phyloP scores from a whole-genome alignment of 768 basidiomycete species.

The Pleurotus tuoliensis region DNA sequence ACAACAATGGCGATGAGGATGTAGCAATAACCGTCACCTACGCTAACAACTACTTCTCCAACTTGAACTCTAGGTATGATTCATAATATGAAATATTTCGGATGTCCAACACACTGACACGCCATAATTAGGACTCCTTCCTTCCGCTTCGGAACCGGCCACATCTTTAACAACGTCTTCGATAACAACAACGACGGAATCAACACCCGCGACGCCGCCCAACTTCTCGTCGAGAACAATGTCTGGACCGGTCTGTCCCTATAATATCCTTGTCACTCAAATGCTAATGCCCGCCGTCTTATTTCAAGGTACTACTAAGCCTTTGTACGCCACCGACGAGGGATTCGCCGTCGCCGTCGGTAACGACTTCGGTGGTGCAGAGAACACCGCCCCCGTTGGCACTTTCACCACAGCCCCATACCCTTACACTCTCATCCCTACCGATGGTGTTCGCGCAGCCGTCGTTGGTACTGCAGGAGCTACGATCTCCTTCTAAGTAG shows the following conservation, averaged over 20 bases:
- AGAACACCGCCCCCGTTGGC: constrained; percentile 28
- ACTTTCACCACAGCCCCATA: constrained; percentile 32
- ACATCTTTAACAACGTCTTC: constrained; percentile 44
- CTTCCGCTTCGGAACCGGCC: constrained; percentile 42
- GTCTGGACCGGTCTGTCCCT: constrained; percentile 32
- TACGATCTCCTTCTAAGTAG: constrained; percentile 23
- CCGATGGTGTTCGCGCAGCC: constrained; percentile 21
- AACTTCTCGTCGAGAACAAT: constrained; percentile 45
- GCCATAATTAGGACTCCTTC: constrained; percentile 31
- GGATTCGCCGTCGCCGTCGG: constrained; percentile 36
- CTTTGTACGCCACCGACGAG: constrained; percentile 37
- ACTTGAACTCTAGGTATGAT: not conserved
- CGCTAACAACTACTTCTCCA: constrained; percentile 7
- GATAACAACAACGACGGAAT: constrained; percentile 30
- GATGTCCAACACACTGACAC: no score
- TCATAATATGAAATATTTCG: no score
- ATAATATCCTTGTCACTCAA: not conserved
- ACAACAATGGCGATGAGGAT: constrained; percentile 34
- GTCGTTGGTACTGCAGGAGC: constrained; percentile 27
- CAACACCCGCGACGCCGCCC: constrained; percentile 19
- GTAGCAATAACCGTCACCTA: constrained; percentile 21
- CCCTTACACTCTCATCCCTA: constrained; percentile 25
- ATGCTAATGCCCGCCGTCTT: not conserved
- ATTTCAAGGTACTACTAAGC: constrained; percentile 26
- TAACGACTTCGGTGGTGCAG: constrained; percentile 30